Conservation (phyloP, 768 basidiomycete genomes). For the Clitopilus hobsonii region DNA sequence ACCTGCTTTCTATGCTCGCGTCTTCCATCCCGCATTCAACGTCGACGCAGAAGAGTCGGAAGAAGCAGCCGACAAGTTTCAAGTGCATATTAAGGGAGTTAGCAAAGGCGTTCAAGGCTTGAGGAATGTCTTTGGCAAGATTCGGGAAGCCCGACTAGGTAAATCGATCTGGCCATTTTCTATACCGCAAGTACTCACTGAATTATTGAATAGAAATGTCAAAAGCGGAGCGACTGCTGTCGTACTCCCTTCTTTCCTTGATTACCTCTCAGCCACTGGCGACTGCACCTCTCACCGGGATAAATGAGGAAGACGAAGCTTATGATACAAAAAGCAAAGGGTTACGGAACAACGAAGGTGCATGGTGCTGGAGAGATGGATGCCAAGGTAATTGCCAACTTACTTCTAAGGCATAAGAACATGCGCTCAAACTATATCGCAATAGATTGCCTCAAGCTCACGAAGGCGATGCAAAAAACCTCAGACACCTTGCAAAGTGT, state of each 20-base stretch:
- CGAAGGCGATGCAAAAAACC: slow-evolving; percentile 73
- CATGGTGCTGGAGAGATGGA: slow-evolving; percentile 84
- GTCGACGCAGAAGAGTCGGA: slow-evolving; percentile 69
- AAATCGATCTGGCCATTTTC: slow-evolving; percentile 4
- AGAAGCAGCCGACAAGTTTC: slow-evolving; percentile 56
- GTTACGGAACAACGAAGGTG: slow-evolving; percentile 63
- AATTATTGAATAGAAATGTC: slow-evolving; percentile 58
- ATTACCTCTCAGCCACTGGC: slow-evolving; percentile 66
- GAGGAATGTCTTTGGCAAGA: slow-evolving; percentile 54
- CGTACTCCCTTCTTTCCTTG: slow-evolving; percentile 68
- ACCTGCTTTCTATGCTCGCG: slow-evolving; percentile 69
- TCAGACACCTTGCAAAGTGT: slow-evolving; percentile 70
- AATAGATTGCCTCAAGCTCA: slow-evolving; percentile 73
- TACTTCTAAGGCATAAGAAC: too few relatives aligned
- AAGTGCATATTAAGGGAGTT: slow-evolving; percentile 58
- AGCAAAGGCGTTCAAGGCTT: slow-evolving; percentile 67
- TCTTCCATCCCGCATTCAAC: slow-evolving; percentile 85
- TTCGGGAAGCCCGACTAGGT: slow-evolving; percentile 70
- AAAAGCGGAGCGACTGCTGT: slow-evolving; percentile 67
- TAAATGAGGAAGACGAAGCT: slow-evolving; percentile 45
- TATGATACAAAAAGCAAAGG: slow-evolving; percentile 41
- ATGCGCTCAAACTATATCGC: background rate
- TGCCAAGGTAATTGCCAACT: slow-evolving; percentile 49
- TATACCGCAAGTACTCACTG: background rate
- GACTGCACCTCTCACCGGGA: slow-evolving; percentile 40